Evolutionary conservation across 768 basidiomycete species (phyloP).

Genomic region (Boletus fagicola): DNA sequence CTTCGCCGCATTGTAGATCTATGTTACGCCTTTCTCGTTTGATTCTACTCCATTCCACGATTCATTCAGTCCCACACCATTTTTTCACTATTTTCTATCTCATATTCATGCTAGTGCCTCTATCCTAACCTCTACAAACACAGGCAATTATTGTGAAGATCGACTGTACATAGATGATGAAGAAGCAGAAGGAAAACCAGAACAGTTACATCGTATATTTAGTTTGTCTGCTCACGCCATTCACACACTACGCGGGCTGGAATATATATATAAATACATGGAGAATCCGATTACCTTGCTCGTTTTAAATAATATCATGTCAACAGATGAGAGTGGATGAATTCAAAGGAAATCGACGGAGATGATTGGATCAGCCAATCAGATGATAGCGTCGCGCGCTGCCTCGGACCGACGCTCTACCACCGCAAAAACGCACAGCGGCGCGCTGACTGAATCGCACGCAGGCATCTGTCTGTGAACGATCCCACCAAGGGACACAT

Average conservation of each 20-base stretch:
- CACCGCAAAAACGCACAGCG: background rate
- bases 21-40: background rate
- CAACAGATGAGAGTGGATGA: background rate
- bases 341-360: too few species aligned
- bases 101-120: slow-evolving; percentile 2
- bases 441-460: background rate
- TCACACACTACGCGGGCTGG: slow-evolving; percentile 3
- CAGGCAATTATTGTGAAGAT: slow-evolving; percentile 1
- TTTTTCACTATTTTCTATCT: slow-evolving; percentile 11
- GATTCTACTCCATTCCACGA: background rate
- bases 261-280: background rate
- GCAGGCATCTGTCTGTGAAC: background rate
- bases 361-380: too few species aligned
- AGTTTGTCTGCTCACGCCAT: slow-evolving; percentile 3
- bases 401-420: background rate
- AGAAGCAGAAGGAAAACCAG: background rate
- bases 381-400: background rate
- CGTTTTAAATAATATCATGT: slow-evolving; percentile 1
- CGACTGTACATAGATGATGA: slow-evolving; percentile 10
- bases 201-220: slow-evolving; percentile 12
- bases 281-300: background rate
- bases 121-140: slow-evolving; percentile 2
- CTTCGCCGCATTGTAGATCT: slow-evolving; percentile 9
- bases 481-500: background rate
- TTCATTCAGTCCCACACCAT: slow-evolving; percentile 7